phyloP scores from a whole-genome alignment of 495 filamentous ascomycete species.

The Penicillium odoratum region DNA sequence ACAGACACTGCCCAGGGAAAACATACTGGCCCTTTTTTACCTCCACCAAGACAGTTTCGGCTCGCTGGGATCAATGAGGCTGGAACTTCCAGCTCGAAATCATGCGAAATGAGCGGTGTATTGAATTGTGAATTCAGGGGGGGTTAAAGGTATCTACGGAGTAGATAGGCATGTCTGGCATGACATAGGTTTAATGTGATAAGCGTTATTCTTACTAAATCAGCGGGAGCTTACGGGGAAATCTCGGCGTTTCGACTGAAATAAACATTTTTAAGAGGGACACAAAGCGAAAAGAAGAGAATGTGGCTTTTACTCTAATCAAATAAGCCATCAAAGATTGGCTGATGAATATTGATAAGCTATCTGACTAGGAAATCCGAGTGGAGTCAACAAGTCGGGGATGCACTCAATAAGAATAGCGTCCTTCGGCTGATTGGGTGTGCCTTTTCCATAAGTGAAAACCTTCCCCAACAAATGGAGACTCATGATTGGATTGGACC shows the following conservation, averaged over 20 bases:
- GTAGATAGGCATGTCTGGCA: background rate
- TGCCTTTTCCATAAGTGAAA: background rate
- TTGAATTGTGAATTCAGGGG: background rate
- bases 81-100: background rate
- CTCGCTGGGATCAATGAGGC: slow-evolving; percentile 26
- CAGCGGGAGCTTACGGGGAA: background rate
- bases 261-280: background rate
- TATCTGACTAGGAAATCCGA: slow-evolving; percentile 1
- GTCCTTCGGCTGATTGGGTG: background rate
- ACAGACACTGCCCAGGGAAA: slow-evolving; percentile 30
- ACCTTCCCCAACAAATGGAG: background rate
- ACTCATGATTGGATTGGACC: background rate
- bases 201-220: background rate
- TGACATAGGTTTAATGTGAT: background rate
- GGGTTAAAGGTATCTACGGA: background rate
- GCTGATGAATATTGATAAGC: background rate
- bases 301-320: background rate
- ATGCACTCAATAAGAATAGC: background rate
- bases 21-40: slow-evolving; percentile 34
- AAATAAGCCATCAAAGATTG: background rate
- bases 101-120: background rate
- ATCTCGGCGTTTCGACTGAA: background rate
- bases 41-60: slow-evolving; percentile 27
- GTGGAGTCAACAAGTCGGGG: background rate
- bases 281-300: background rate